These are phyloP conservation scores for Singerocomus inundabilis DNA, from an alignment of 1,284 basidiomycete species.

Conservation along the genomic window DNA sequence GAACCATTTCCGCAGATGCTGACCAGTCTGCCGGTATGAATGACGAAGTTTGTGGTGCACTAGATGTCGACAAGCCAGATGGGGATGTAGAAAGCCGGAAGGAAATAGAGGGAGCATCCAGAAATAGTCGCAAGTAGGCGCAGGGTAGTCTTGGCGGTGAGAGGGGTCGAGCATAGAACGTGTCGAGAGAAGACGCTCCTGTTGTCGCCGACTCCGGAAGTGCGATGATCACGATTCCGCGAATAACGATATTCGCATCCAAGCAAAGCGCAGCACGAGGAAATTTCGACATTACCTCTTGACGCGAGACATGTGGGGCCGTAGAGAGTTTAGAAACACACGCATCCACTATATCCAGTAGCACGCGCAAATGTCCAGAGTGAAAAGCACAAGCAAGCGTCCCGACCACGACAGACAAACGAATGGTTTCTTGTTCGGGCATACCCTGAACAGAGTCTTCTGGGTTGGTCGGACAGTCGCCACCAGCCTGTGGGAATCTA, in stretches of 20 bases:
- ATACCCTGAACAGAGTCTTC: slow-evolving; percentile 8
- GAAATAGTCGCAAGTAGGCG: slow-evolving; percentile 55
- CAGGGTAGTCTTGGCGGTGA: slow-evolving; percentile 47
- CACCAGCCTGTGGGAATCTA: not conserved
- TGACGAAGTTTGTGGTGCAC: slow-evolving; percentile 8
- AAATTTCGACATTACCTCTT: slow-evolving; percentile 6
- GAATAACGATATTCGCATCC: slow-evolving; percentile 39
- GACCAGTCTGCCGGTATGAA: slow-evolving; percentile 11
- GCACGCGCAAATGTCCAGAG: slow-evolving; percentile 50
- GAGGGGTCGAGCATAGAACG: slow-evolving; percentile 55
- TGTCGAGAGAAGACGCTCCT: slow-evolving; percentile 25
- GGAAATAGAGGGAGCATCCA: slow-evolving; percentile 50
- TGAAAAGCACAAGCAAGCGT: slow-evolving; percentile 50
- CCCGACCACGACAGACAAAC: slow-evolving; percentile 46
- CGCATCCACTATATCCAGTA: slow-evolving; percentile 43
- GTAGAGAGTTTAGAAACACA: slow-evolving; percentile 35
- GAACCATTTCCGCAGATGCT: slow-evolving; percentile 30
- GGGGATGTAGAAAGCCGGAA: slow-evolving; percentile 21
- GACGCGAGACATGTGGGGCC: slow-evolving; percentile 14
- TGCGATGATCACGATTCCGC: slow-evolving; percentile 51
- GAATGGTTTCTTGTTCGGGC: slow-evolving; percentile 19
- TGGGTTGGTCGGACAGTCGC: not conserved
- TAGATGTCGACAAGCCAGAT: not conserved
- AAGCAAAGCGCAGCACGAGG: slow-evolving; percentile 26
- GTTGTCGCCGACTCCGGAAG: slow-evolving; percentile 28